These are phyloP conservation scores for Verticillium isaacii DNA, from an alignment of 2,329 filamentous ascomycete species.

Conservation along the genomic window DNA sequence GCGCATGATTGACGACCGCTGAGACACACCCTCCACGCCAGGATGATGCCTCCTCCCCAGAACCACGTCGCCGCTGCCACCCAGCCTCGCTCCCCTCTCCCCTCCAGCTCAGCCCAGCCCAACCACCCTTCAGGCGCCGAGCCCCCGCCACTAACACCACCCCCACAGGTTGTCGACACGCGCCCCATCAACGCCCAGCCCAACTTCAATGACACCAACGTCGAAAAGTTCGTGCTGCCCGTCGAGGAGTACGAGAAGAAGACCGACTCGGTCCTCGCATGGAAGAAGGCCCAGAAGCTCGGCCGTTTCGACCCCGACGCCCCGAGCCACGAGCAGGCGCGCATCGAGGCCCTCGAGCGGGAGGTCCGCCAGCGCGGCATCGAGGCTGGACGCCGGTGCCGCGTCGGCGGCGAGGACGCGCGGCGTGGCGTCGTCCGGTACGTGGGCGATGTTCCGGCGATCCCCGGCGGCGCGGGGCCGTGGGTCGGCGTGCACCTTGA, in stretches of 20 bases:
- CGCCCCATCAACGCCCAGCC: slow-evolving; percentile 70
- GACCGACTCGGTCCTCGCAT: slow-evolving; percentile 83
- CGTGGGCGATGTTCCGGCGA: slow-evolving; percentile 70
- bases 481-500: slow-evolving; percentile 76
- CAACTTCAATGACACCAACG: slow-evolving; percentile 77
- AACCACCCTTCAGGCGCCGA: neutral
- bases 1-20: neutral
- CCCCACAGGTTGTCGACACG: slow-evolving; percentile 66
- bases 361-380: slow-evolving; percentile 70
- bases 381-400: slow-evolving; percentile 56
- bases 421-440: slow-evolving; percentile 67
- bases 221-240: slow-evolving; percentile 91
- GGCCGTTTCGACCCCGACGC: slow-evolving; percentile 91
- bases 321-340: slow-evolving; percentile 66
- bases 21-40: neutral
- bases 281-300: slow-evolving; percentile 94
- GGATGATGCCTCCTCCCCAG: neutral
- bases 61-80: neutral
- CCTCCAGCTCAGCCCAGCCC: neutral
- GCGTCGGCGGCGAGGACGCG: slow-evolving; percentile 62
- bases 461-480: slow-evolving; percentile 56
- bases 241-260: slow-evolving; percentile 79
- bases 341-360: slow-evolving; percentile 60
- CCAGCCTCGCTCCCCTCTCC: neutral
- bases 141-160: neutral